Percentiles rank a stretch among this genome's conserved stretches.
These are phyloP conservation scores for Lactifluus rugatus DNA, from an alignment of 768 basidiomycete genomes.

Conservation along the genomic window DNA sequence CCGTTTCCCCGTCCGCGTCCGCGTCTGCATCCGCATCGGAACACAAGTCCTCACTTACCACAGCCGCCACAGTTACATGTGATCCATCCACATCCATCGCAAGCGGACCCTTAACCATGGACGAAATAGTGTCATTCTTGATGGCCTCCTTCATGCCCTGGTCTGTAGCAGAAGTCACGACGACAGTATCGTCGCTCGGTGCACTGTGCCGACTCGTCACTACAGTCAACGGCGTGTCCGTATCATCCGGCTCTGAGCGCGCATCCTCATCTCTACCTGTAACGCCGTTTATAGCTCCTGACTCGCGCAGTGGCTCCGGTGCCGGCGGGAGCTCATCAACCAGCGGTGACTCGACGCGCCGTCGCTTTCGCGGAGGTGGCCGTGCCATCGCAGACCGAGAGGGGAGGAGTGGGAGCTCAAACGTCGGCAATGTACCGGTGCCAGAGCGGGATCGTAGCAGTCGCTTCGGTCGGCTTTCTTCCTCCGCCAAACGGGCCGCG, in stretches of 20 bases:
- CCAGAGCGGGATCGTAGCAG: conserved; percentile 27
- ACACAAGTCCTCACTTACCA: neutral
- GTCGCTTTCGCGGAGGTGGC: conserved; percentile 23
- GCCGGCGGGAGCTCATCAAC: conserved; percentile 16
- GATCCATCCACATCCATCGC: conserved; percentile 20
- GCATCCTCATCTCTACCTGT: conserved; percentile 25
- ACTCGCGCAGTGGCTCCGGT: conserved; percentile 8
- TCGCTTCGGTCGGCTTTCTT: conserved; percentile 23
- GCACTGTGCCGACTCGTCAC: conserved; percentile 44
- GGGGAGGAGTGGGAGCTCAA: conserved; percentile 10
- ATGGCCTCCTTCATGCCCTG: neutral
- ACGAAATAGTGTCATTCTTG: conserved; percentile 8
- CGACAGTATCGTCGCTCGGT: conserved; percentile 50
- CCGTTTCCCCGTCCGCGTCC: conserved; percentile 37
- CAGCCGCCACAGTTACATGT: conserved; percentile 6
- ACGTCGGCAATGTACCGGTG: conserved; percentile 17
- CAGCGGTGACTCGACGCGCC: conserved; percentile 26
- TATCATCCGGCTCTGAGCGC: conserved; percentile 39
- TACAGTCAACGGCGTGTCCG: conserved; percentile 40
- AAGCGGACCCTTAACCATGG: neutral
- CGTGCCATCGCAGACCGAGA: neutral
- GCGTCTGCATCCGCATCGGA: conserved; percentile 12
- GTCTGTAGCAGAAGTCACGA: conserved; percentile 26
- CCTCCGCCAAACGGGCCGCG: conserved; percentile 25
- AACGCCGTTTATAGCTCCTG: neutral